Evolutionary conservation across 805 yeast genomes (phyloP), one percentile per base, ranked within the genome.

Genomic region (Candida silvicultrix): DNA sequence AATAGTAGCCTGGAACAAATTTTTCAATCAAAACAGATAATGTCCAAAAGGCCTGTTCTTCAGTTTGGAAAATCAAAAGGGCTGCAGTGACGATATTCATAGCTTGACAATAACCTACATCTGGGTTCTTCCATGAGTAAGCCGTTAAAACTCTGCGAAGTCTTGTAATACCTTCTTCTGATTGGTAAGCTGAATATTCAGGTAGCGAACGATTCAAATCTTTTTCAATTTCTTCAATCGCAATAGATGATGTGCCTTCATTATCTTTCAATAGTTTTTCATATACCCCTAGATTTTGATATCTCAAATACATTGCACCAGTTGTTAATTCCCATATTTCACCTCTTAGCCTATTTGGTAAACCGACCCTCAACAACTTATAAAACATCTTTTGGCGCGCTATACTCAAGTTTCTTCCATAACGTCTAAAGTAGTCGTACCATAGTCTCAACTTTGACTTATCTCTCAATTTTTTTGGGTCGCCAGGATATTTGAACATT

Each of bases 31-130:
- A 65, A 16, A 79, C 77, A 45, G 81, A 78, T 46, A 94, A 72
- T 47, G 92, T 80, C 98, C 98, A 94, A 60, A 89, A 94, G 0
- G 97, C 98, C 65, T 94, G 98, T 53, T 92, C 99, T 64, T 94
- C 99, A 9, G 95, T 85, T 85, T 88, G 89, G 62, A 81, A 85
- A 36, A 85, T 85, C 49, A 86, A 66, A 44, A 86, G 63, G 0
- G 88, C 90, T 2, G 95, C 95, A 2, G 79, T 81, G 9, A 86
- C 89, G 43, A 94, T 94, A 62, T 94, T 94, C 99, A 95, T 94
- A 1, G 98, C 99, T 65, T 94, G 99, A 63, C 99, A 94, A 64
- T 94, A 94, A 0, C 99, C 99, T 22, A 94, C 88, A 38, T 92
- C 96, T 0, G 96, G 97, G 62, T 90, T 89, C 53, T 85, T 87